These are phyloP conservation scores for Calonectria naviculata DNA, from an alignment of 2,329 filamentous ascomycete species.

Conservation along the genomic window DNA sequence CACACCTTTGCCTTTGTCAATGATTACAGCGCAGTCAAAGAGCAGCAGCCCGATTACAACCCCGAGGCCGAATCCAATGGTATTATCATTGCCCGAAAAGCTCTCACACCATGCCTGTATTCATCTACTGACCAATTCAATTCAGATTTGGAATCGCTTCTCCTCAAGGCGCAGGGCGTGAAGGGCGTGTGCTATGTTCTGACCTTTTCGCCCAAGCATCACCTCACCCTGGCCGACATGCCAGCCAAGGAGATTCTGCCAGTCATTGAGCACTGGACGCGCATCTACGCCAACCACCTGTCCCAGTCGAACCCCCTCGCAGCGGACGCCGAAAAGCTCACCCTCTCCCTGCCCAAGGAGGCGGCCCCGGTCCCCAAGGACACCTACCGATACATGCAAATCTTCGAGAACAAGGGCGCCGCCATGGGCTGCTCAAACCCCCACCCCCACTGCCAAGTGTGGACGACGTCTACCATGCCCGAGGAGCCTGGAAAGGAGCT, in stretches of 20 bases:
- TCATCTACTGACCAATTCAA: background rate
- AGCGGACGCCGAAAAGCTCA: conserved; percentile 50
- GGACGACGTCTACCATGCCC: conserved; percentile 91
- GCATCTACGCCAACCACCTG: conserved; percentile 86
- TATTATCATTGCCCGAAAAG: conserved; percentile 13
- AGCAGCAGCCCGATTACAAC: conserved; percentile 85
- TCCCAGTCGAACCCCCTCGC: conserved; percentile 76
- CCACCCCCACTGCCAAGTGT: conserved; percentile 96
- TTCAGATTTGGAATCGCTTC: conserved; percentile 77
- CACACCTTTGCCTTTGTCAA: conserved; percentile 96
- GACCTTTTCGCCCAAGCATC: conserved; percentile 91
- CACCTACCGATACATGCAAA: conserved; percentile 97
- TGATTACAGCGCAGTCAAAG: conserved; percentile 97
- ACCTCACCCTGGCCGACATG: conserved; percentile 94
- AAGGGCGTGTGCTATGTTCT: conserved; percentile 98
- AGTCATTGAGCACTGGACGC: conserved; percentile 90
- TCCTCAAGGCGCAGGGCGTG: conserved; percentile 86
- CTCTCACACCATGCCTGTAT: background rate
- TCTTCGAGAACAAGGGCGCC: conserved; percentile 98
- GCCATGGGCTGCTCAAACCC: conserved; percentile 99
- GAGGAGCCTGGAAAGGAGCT: conserved; percentile 90
- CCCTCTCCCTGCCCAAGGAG: conserved; percentile 51
- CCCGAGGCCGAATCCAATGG: conserved; percentile 53
- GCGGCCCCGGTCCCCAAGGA: conserved; percentile 65
- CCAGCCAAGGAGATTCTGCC: conserved; percentile 79